These are phyloP conservation scores for Dactylellina cionopaga DNA, from an alignment of 2,329 filamentous ascomycete species.

Conservation along the genomic window DNA sequence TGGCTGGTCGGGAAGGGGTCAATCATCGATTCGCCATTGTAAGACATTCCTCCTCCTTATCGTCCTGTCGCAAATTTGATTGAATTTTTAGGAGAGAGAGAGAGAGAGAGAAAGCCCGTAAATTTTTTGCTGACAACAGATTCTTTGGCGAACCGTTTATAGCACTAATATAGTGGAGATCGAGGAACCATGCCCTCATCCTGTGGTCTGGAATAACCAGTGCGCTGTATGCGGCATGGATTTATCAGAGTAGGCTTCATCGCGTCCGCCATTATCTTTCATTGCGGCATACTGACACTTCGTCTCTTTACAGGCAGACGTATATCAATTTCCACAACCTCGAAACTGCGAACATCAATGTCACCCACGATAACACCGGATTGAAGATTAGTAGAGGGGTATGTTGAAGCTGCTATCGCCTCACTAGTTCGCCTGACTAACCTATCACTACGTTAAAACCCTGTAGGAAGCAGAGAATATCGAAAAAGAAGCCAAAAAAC, in stretches of 20 bases:
- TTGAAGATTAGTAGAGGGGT: constrained; percentile 80
- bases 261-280: not conserved
- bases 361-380: constrained; percentile 89
- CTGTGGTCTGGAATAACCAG: constrained; percentile 87
- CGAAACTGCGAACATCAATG: constrained; percentile 89
- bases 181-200: constrained; percentile 89
- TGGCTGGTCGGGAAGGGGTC: constrained; percentile 78
- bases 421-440: not conserved
- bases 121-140: constrained; percentile 9
- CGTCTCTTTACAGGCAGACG: constrained; percentile 69
- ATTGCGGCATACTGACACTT: constrained; percentile 6
- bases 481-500: constrained; percentile 85
- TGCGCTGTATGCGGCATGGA: constrained; percentile 94
- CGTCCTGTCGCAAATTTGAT: too few relatives aligned
- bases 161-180: constrained; percentile 75
- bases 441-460: not conserved
- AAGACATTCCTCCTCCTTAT: constrained; percentile 56
- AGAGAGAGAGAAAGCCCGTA: constrained; percentile 58
- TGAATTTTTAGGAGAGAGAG: too few relatives aligned
- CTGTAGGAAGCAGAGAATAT: constrained; percentile 75
- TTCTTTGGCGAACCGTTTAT: constrained; percentile 6
- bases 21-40: constrained; percentile 71
- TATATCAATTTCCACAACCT: constrained; percentile 82
- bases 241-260: constrained; percentile 77
- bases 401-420: constrained; percentile 4